Evolutionary conservation across 805 yeast species (phyloP), one percentile per base, ranked within the genome.

Genomic region (Schwanniomyces yamadae): DNA sequence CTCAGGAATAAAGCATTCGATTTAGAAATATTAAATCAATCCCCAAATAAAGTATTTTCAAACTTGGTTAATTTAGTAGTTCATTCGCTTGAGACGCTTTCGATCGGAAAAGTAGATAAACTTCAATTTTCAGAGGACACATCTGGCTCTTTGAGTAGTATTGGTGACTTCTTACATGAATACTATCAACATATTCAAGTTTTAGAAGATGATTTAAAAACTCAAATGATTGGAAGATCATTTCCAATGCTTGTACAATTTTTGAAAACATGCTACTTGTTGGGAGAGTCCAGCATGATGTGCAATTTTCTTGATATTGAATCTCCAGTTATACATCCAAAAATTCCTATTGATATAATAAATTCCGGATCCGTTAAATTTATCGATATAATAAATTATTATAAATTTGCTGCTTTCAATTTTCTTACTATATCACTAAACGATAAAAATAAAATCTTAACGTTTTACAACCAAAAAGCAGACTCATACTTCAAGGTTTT

Each of bases 351-450:
- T 11, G 38, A 40, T 4, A 23, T 50, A 4, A 40, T 54, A 7
- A 38, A 46, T 15, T 39, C 38, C 1, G 20, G 31, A 3, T 15
- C 42, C 1, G 44, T 52, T 10, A 42, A 45, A 18, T 49, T 50
- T 8, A 33, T 34, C 12, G 55, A 51, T 13, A 30, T 61, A 6
- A 41, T 58, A 9, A 40, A 49, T 33, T 61, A 39, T 29, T 62
- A 57, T 34, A 49, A 50, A 24, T 63, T 44, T 34, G 39, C 51
- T 7, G 65, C 60, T 4, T 59, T 54, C 39, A 56, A 56, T 34
- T 47, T 59, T 37, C 40, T 55, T 17, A 18, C 48, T 4, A 32
- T 56, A 15, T 49, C 62, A 4, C 23, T 52, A 9, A 10, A 29
- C n/a, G 33, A 24, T 20, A 40, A 34, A 9, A 22, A 13, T 6